Evolutionary conservation across 768 basidiomycete genomes (phyloP).

Genomic region (Suillus weaverae): DNA sequence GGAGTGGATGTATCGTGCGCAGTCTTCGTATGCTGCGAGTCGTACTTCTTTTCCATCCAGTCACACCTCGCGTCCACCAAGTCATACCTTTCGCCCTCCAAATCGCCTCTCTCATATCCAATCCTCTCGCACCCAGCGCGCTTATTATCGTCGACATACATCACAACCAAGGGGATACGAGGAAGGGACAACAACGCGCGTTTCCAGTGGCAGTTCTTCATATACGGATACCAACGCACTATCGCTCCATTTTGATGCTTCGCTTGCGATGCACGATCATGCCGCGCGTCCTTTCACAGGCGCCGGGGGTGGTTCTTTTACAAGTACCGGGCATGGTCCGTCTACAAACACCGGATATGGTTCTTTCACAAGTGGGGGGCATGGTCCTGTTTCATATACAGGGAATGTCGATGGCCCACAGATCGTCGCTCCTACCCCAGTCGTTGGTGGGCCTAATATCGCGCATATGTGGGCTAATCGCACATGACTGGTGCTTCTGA

Average conservation of each 20-base stretch:
- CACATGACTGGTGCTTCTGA: conserved; percentile 22
- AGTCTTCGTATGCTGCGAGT: conserved; percentile 12
- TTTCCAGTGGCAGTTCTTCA: conserved; percentile 19
- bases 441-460: conserved; percentile 35
- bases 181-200: background rate
- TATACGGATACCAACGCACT: conserved; percentile 29
- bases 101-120: background rate
- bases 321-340: conserved; percentile 14
- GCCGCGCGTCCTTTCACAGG: conserved; percentile 17
- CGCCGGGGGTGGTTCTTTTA: conserved; percentile 14
- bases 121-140: background rate
- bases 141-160: conserved; percentile 21
- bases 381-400: conserved; percentile 15
- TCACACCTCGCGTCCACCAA: background rate
- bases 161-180: conserved; percentile 16
- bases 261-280: conserved; percentile 28
- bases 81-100: background rate
- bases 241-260: conserved; percentile 39
- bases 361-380: conserved; percentile 13
- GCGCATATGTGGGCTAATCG: conserved; percentile 36
- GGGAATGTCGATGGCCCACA: conserved; percentile 21
- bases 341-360: conserved; percentile 14
- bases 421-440: conserved; percentile 34
- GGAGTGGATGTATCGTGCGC: conserved; percentile 16
- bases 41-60: background rate